phyloP scores from a whole-genome alignment of 2,329 filamentous ascomycete species.

The Rhynchosporium agropyri region DNA sequence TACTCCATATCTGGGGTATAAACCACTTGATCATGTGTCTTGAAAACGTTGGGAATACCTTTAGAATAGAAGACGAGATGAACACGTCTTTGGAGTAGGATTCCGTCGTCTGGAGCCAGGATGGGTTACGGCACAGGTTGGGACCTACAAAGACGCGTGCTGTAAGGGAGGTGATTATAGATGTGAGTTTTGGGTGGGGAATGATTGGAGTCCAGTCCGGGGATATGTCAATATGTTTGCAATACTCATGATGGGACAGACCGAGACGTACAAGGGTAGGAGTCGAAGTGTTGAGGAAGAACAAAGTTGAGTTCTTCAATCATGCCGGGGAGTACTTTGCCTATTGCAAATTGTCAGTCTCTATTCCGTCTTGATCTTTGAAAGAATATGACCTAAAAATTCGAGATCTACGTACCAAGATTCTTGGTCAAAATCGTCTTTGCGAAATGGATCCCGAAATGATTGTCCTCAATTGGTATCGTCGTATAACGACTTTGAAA shows the following conservation, averaged over 20 bases:
- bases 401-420: not conserved
- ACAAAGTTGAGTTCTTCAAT: conserved; percentile 3
- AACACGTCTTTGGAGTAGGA: conserved; percentile 16
- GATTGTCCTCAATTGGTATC: conserved; percentile 6
- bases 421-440: conserved; percentile 9
- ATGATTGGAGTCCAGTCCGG: conserved; percentile 10
- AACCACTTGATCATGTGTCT: not conserved
- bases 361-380: too few species aligned
- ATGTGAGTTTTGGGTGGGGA: not conserved
- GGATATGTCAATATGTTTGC: too few species aligned
- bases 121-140: not conserved
- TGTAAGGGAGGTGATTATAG: conserved; percentile 4
- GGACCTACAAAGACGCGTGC: conserved; percentile 14
- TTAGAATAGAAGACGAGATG: conserved; percentile 2
- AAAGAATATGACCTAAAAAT: too few species aligned
- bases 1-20: conserved; percentile 12
- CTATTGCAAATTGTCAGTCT: not conserved
- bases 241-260: not conserved
- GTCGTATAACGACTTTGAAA: conserved; percentile 1
- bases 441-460: not conserved
- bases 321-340: conserved; percentile 5
- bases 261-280: not conserved
- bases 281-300: not conserved
- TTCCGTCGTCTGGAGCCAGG: conserved; percentile 9
- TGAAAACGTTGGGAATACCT: not conserved